A percentile compares a stretch with the other conserved stretches of the same genome.
Evolutionary conservation across 768 basidiomycete genomes (phyloP).

Genomic region (Boletellus ananiceps): DNA sequence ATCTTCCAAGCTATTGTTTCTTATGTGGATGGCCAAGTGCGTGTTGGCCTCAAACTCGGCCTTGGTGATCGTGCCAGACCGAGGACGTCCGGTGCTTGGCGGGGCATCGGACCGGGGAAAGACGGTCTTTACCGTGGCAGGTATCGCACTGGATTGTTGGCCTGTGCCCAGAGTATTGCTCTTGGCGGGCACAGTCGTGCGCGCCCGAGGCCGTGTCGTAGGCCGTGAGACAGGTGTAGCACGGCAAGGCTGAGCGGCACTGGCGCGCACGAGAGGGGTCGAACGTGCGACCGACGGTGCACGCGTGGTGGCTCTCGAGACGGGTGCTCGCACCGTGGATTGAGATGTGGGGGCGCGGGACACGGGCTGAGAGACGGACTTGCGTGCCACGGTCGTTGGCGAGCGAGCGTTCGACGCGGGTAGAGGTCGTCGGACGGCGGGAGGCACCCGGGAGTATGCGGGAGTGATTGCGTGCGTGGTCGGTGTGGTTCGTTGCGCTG

Average conservation of each 20-base stretch:
- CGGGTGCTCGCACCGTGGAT: conserved; percentile 12
- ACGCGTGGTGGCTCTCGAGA: conserved; percentile 20
- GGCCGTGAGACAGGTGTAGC: conserved; percentile 5
- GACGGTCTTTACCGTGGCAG: not conserved
- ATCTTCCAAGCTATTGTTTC: conserved; percentile 24
- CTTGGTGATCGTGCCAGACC: conserved; percentile 25
- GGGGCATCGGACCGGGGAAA: not conserved
- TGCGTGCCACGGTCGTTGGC: conserved; percentile 1
- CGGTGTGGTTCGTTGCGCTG: conserved; percentile 4
- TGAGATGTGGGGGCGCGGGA: conserved; percentile 24
- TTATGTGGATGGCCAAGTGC: conserved; percentile 14
- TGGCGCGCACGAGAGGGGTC: conserved; percentile 14
- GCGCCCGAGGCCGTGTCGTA: conserved; percentile 5
- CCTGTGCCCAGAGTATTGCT: conserved; percentile 4
- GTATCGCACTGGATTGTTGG: not conserved
- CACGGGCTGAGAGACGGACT: conserved; percentile 18
- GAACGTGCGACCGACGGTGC: conserved; percentile 13
- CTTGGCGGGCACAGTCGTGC: conserved; percentile 5
- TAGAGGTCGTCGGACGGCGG: conserved; percentile 10
- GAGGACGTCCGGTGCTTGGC: conserved; percentile 8
- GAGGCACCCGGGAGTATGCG: conserved; percentile 5
- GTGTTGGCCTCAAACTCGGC: conserved; percentile 21
- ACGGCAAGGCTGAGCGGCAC: conserved; percentile 7
- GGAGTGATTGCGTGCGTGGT: not conserved
- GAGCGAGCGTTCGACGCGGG: conserved; percentile 8